Evolutionary conservation across 371 early-diverging fungal species (phyloP).

Genomic region (Cokeromyces recurvatus): DNA sequence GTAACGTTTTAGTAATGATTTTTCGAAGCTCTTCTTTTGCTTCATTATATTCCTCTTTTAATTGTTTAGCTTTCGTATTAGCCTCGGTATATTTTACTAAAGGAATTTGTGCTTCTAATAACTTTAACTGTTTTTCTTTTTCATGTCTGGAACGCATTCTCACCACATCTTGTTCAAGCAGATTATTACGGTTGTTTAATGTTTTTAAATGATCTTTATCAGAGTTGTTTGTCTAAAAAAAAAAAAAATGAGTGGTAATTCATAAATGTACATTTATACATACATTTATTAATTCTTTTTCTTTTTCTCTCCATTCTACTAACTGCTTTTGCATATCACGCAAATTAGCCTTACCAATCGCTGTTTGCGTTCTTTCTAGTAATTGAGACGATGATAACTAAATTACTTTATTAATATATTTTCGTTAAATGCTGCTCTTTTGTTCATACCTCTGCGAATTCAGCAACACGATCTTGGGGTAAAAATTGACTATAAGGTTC

Average conservation of each 20-base stretch:
- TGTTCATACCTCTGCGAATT: slow-evolving; percentile 74
- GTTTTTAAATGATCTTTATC: slow-evolving; percentile 48
- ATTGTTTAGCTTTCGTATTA: slow-evolving; percentile 47
- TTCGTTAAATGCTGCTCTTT: background rate
- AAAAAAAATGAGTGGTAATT: background rate
- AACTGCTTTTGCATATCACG: slow-evolving; percentile 63
- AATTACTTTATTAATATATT: background rate
- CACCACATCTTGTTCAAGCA: slow-evolving; percentile 69
- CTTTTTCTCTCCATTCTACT: slow-evolving; percentile 56
- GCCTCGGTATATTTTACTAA: slow-evolving; percentile 61
- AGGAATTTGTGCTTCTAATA: slow-evolving; percentile 54
- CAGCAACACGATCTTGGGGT: slow-evolving; percentile 93
- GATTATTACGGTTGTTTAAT: slow-evolving; percentile 54
- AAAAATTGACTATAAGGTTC: slow-evolving; percentile 77
- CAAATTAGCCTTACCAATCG: slow-evolving; percentile 72
- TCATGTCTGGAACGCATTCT: slow-evolving; percentile 69
- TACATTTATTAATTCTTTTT: slow-evolving; percentile 52
- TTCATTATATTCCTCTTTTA: slow-evolving; percentile 40
- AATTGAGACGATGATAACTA: slow-evolving; percentile 74
- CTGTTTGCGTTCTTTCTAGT: slow-evolving; percentile 79
- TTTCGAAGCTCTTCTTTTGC: slow-evolving; percentile 31
- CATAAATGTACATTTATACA: background rate
- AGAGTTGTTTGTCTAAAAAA: slow-evolving; percentile 47
- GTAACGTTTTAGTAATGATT: slow-evolving; percentile 38
- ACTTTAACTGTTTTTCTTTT: slow-evolving; percentile 28